These are phyloP conservation scores for Astrephomene gubernaculifera DNA, from an alignment of 139 green algal genomes.

Conservation along the genomic window DNA sequence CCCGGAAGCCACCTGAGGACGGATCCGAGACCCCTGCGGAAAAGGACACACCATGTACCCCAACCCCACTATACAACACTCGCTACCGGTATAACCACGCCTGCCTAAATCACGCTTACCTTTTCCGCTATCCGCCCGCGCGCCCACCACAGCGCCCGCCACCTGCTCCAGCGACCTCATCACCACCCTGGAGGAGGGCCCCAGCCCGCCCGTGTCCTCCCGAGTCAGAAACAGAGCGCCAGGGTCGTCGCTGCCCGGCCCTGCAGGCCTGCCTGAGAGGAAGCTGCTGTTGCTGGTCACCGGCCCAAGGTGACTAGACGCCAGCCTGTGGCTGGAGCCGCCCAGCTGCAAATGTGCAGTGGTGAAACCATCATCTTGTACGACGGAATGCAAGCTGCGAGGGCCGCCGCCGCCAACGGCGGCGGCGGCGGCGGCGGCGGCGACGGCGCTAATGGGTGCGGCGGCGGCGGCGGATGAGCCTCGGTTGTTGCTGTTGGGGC, in stretches of 20 bases:
- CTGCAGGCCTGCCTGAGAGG: background rate
- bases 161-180: background rate
- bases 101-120: too few relatives aligned
- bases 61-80: too few relatives aligned
- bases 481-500: background rate
- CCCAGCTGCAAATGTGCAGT: background rate
- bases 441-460: background rate
- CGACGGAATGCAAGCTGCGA: constrained; percentile 22
- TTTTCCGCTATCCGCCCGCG: too few relatives aligned
- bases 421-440: background rate
- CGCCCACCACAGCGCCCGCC: too few relatives aligned
- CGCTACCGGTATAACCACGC: too few relatives aligned
- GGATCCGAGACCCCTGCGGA: too few relatives aligned
- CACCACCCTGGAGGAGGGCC: background rate
- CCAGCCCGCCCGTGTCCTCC: constrained; percentile 27
- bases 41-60: too few relatives aligned
- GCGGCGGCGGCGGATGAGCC: too few relatives aligned
- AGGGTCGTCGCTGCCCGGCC: background rate
- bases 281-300: constrained; percentile 9
- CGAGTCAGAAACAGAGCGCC: background rate
- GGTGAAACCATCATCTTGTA: constrained; percentile 6
- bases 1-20: too few relatives aligned
- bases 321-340: constrained; percentile 30
- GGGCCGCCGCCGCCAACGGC: background rate
- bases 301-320: constrained; percentile 5